Conservation (phyloP, 139 green algal species). For the Trebouxia sp. region DNA sequence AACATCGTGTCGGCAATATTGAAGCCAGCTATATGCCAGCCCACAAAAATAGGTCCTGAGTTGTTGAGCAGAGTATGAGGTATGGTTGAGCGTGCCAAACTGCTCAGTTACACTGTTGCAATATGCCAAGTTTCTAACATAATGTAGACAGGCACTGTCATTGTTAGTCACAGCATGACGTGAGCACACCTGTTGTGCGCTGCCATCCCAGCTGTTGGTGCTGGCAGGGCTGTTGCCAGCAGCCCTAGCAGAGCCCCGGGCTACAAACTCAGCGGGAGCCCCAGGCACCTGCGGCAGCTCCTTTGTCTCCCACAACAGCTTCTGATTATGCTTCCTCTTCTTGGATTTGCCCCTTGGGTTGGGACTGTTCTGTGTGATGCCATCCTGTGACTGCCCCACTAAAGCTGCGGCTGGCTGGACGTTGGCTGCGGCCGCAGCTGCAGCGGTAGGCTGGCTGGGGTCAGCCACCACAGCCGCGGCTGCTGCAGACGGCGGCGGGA, state of each 20-base stretch:
- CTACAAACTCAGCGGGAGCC: not conserved
- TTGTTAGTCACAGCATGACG: no score
- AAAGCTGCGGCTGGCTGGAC: not conserved
- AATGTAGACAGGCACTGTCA: no score
- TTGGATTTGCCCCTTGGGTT: not conserved
- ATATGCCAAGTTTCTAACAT: no score
- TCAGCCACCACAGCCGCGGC: no score
- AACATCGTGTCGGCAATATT: no score
- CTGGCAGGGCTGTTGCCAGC: conserved; percentile 5
- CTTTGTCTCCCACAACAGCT: not conserved
- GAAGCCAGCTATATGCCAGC: no score
- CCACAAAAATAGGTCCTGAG: no score
- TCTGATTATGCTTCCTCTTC: not conserved
- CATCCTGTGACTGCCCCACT: no score
- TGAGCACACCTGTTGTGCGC: not conserved
- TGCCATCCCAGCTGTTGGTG: not conserved
- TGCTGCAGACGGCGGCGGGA: not conserved
- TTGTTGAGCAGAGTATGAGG: no score
- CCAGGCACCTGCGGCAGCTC: not conserved
- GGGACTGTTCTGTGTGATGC: no score
- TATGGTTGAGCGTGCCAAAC: no score
- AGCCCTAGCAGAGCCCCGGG: not conserved
- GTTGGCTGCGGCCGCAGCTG: not conserved
- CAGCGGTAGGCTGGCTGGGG: not conserved
- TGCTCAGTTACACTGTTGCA: no score